Percentiles rank a stretch among this genome's conserved stretches.
Conservation (phyloP, 2,329 filamentous ascomycete genomes). For the Colletotrichum musae region DNA sequence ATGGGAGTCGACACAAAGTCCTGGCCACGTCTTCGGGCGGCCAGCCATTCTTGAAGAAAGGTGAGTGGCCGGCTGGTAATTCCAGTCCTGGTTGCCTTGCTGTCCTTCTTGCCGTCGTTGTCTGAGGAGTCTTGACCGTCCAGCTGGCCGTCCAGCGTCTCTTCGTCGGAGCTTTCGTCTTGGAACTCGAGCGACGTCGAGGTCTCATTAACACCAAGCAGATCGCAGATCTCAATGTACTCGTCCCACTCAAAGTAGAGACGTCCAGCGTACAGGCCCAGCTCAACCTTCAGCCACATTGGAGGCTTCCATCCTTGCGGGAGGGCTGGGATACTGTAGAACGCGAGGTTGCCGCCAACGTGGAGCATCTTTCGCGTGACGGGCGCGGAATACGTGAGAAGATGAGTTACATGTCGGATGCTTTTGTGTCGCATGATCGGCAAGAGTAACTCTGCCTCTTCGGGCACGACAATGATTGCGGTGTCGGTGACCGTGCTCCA, state of each 20-base stretch:
- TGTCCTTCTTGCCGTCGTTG: conserved; percentile 1
- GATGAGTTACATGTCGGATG: conserved; percentile 57
- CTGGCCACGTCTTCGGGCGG: conserved; percentile 66
- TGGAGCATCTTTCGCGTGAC: conserved; percentile 72
- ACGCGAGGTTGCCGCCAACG: conserved; percentile 70
- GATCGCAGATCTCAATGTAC: conserved; percentile 50
- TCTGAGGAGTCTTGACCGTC: background rate
- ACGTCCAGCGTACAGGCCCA: conserved; percentile 73
- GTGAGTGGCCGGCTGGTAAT: conserved; percentile 55
- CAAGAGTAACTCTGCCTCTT: conserved; percentile 73
- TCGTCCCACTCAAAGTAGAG: conserved; percentile 71
- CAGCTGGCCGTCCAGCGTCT: background rate
- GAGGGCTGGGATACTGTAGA: conserved; percentile 65
- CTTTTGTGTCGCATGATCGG: conserved; percentile 52
- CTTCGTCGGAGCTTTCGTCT: conserved; percentile 14
- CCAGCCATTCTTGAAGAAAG: conserved; percentile 72
- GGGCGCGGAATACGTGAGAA: conserved; percentile 72
- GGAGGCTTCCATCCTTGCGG: conserved; percentile 59
- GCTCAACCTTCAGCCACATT: conserved; percentile 67
- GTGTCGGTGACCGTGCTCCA: conserved; percentile 63
- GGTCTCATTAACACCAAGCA: conserved; percentile 49
- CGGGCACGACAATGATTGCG: conserved; percentile 72
- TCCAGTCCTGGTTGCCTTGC: background rate
- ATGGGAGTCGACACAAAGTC: conserved; percentile 73
- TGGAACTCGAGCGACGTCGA: conserved; percentile 19